Evolutionary conservation across 2,329 filamentous ascomycete genomes (phyloP).

Genomic region (Nemania diffusa): DNA sequence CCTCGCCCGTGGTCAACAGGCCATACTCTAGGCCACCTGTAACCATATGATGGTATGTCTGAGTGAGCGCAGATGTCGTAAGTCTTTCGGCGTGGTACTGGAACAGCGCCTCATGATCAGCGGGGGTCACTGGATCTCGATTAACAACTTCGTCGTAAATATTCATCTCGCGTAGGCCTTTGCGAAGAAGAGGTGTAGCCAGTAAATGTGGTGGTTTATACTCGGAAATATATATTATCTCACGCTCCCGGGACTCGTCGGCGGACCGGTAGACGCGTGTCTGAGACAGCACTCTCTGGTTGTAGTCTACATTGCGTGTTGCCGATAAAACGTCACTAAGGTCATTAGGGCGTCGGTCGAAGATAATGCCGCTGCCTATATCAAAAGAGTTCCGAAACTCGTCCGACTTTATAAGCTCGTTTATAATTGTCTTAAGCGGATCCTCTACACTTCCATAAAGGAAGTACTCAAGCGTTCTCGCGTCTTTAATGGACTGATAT

Average conservation of each 20-base stretch:
- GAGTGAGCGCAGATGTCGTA: conserved; percentile 54
- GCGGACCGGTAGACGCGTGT: conserved; percentile 46
- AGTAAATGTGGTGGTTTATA: conserved; percentile 62
- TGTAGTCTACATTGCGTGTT: too few species aligned
- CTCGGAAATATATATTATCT: conserved; percentile 53
- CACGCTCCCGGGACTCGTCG: conserved; percentile 10
- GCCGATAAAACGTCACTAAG: conserved; percentile 48
- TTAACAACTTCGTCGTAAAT: conserved; percentile 53
- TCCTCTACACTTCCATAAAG: conserved; percentile 46
- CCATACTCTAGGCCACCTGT: conserved; percentile 57
- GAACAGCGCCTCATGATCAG: conserved; percentile 29
- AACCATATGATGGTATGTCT: conserved; percentile 63
- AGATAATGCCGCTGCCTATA: conserved; percentile 47
- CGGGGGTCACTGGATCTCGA: conserved; percentile 30
- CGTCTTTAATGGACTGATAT: conserved; percentile 35
- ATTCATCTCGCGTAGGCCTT: conserved; percentile 55
- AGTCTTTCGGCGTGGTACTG: conserved; percentile 28
- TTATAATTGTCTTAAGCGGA: conserved; percentile 46
- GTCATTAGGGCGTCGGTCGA: conserved; percentile 46
- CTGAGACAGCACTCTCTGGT: conserved; percentile 50
- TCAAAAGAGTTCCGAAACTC: conserved; percentile 39
- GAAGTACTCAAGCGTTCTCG: conserved; percentile 49
- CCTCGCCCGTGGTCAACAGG: conserved; percentile 55
- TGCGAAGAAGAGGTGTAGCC: conserved; percentile 53
- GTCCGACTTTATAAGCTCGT: conserved; percentile 43